Percentiles rank a stretch among this genome's conserved stretches.
These are phyloP conservation scores for Schizochytrium sp. DNA, from an alignment of 108 stramenopile genomes.

Conservation along the genomic window DNA sequence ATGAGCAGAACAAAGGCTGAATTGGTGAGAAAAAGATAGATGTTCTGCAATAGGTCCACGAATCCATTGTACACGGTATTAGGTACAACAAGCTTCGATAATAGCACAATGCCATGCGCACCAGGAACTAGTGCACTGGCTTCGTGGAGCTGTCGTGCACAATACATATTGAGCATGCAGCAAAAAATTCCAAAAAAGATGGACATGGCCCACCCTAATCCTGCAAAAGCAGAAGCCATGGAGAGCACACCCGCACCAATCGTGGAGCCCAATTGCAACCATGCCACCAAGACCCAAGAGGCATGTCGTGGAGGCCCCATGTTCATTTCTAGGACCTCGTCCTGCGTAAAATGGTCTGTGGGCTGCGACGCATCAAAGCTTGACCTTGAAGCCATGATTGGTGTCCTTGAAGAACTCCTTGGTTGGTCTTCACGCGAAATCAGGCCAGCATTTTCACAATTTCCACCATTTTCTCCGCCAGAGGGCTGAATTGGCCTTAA, in stretches of 20 bases:
- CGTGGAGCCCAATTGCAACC: constrained; percentile 6
- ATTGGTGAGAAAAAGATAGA: background rate
- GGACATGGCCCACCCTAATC: constrained; percentile 1
- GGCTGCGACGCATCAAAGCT: too few relatives aligned
- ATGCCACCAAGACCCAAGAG: constrained; percentile 11
- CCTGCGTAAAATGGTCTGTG: too few relatives aligned
- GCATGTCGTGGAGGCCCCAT: background rate
- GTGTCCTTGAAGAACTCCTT: too few relatives aligned
- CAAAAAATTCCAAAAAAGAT: background rate
- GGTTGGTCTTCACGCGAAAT: too few relatives aligned
- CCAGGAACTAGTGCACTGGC: background rate
- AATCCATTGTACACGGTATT: background rate
- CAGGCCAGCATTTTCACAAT: too few relatives aligned
- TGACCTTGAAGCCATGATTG: too few relatives aligned
- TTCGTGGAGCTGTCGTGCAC: constrained; percentile 15
- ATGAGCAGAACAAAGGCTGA: constrained; percentile 6
- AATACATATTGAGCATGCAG: background rate
- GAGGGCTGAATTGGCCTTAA: too few relatives aligned
- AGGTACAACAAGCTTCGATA: background rate
- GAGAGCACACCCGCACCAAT: constrained; percentile 15
- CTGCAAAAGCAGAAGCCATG: constrained; percentile 8
- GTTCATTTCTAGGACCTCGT: background rate
- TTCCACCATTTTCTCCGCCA: too few relatives aligned
- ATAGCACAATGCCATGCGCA: background rate
- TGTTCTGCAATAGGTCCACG: constrained; percentile 23